Conservation (phyloP, 1,284 basidiomycete species). For the Apiotrichum gracile region DNA sequence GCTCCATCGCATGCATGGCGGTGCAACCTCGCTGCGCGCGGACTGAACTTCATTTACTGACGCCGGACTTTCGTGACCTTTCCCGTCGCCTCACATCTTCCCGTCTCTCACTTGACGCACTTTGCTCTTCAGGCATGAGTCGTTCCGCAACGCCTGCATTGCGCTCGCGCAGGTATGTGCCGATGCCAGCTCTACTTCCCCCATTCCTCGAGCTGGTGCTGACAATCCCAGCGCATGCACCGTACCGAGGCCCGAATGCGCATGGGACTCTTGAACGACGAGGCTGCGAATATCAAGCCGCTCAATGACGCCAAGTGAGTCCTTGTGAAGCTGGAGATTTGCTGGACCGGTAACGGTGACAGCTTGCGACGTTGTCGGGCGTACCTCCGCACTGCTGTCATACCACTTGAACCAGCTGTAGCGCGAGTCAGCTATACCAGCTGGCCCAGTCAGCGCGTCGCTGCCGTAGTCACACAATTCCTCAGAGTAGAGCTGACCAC, state of each 20-base stretch:
- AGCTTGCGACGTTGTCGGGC: too few species aligned
- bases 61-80: neutral
- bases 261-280: slow-evolving; percentile 72
- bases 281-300: slow-evolving; percentile 68
- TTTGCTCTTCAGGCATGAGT: slow-evolving; percentile 57
- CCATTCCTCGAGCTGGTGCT: too few species aligned
- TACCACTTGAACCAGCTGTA: too few species aligned
- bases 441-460: neutral
- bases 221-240: slow-evolving; percentile 57
- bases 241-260: slow-evolving; percentile 69
- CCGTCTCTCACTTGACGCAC: neutral
- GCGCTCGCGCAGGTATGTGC: slow-evolving; percentile 60
- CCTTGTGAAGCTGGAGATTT: neutral
- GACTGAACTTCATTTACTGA: too few species aligned
- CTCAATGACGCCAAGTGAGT: slow-evolving; percentile 72
- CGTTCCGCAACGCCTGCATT: slow-evolving; percentile 69
- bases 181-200: neutral
- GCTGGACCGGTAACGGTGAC: too few species aligned
- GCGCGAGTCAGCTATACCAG: neutral
- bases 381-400: too few species aligned
- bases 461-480: neutral
- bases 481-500: slow-evolving; percentile 1
- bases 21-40: too few species aligned
- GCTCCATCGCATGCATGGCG: too few species aligned
- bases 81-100: neutral